Evolutionary conservation across 805 yeast species (phyloP), one percentile per base, ranked within the genome.

Genomic region (Ogataea pilisensis): DNA sequence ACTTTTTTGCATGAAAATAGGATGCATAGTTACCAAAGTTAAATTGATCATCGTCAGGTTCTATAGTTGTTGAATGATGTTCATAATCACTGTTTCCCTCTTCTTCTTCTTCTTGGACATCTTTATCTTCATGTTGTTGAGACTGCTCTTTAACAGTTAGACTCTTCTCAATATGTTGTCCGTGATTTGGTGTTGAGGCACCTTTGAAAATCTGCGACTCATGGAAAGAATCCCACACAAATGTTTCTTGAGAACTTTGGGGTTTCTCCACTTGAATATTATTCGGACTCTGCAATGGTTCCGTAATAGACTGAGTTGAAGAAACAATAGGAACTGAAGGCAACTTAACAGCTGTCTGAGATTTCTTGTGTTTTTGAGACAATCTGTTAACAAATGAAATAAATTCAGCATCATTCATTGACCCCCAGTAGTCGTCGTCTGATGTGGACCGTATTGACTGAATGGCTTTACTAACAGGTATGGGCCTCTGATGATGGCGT

Each of bases 11-110:
- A 8, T 65, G 68, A 41, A 86, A 79, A 51, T 87, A 87, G 1
- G 76, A 63, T n/a, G 58, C 75, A 53, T 77, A 82, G 45, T 80
- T 88, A 3, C 88, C 88, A 62, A 83, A 85, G 12, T 62, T 65
- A 35, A 71, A 71, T 20, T 60, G 65, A 2, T 59, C 61, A n/a
- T 69, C 72, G 13, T 61, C 68, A 4, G 21, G 47, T 14, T 27
- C 33, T 12, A 20, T 25, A 8, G 32, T 17, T 14, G 16, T 41
- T 5, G 60, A 62, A 14, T 53, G 57, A 9, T 55, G 18, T 21
- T 21, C 8, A 31, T 31, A 37, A 20, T 35, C 26, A 19, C 36
- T 38, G 14, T 42, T 45, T 29, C 43, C 46, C 9, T 41, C 41
- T 1, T 37, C 43, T 14, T 42, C 46, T 29, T 43, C 46, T 9